These are phyloP conservation scores for Cyclocybe aegerita DNA, from an alignment of 768 basidiomycete genomes.

Conservation along the genomic window DNA sequence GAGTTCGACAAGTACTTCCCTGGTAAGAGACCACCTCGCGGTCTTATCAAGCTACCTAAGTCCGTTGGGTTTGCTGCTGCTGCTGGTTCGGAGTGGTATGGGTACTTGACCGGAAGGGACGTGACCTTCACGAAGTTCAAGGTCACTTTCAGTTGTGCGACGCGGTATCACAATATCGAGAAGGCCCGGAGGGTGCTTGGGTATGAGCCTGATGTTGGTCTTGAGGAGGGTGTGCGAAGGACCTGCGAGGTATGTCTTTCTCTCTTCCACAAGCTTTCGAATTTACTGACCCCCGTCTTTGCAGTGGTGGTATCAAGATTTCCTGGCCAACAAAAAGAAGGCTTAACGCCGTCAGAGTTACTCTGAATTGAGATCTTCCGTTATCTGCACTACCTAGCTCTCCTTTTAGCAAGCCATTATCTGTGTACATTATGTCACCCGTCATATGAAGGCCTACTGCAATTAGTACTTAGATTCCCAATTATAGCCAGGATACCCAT, in stretches of 20 bases:
- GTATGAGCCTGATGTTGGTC: slow-evolving; percentile 87
- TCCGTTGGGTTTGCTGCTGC: slow-evolving; percentile 71
- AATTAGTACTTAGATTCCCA: slow-evolving; percentile 13
- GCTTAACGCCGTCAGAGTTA: slow-evolving; percentile 3
- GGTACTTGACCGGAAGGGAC: slow-evolving; percentile 73
- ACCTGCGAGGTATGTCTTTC: slow-evolving; percentile 65
- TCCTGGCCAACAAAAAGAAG: slow-evolving; percentile 37
- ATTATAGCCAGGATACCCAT: neutral
- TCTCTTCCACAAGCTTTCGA: neutral
- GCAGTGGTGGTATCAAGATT: slow-evolving; percentile 50
- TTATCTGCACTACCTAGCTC: neutral
- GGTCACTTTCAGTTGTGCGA: slow-evolving; percentile 76
- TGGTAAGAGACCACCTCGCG: slow-evolving; percentile 42
- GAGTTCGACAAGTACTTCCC: slow-evolving; percentile 61
- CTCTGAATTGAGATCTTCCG: neutral
- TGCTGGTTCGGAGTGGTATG: slow-evolving; percentile 68
- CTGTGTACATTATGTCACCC: slow-evolving; percentile 5
- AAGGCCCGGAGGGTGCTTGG: slow-evolving; percentile 88
- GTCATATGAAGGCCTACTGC: slow-evolving; percentile 3
- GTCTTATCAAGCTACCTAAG: slow-evolving; percentile 52
- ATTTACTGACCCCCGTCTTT: slow-evolving; percentile 1
- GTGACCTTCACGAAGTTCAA: slow-evolving; percentile 85
- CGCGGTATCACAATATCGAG: slow-evolving; percentile 92
- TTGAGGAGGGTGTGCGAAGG: slow-evolving; percentile 83
- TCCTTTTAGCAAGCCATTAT: slow-evolving; percentile 1